Evolutionary conservation across 495 filamentous ascomycete genomes (phyloP).

Genomic region (Penicillium herquei): DNA sequence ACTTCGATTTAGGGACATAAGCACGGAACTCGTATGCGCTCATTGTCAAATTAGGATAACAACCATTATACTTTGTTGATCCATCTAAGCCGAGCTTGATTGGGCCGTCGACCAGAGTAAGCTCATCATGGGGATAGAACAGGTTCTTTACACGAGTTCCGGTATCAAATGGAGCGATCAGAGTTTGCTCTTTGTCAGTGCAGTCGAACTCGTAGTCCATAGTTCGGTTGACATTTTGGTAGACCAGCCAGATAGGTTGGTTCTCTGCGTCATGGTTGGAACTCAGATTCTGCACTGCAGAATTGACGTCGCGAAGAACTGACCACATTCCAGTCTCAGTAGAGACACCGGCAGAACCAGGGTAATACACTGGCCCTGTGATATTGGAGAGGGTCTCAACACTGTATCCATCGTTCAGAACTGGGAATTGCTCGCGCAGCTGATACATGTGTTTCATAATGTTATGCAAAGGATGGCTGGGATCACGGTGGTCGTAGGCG

Average conservation of each 20-base stretch:
- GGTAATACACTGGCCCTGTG: conserved; percentile 47
- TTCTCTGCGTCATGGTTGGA: conserved; percentile 31
- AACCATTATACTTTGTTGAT: conserved; percentile 52
- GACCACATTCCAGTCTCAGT: conserved; percentile 72
- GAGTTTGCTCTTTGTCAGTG: conserved; percentile 36
- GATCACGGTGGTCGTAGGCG: conserved; percentile 66
- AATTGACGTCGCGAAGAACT: conserved; percentile 48
- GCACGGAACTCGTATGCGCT: conserved; percentile 61
- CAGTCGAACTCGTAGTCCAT: conserved; percentile 61
- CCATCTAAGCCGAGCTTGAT: conserved; percentile 40
- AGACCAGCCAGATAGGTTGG: conserved; percentile 63
- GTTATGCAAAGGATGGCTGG: conserved; percentile 63
- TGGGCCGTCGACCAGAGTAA: conserved; percentile 38
- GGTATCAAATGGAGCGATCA: conserved; percentile 57
- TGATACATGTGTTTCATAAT: conserved; percentile 66
- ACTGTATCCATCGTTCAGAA: conserved; percentile 62
- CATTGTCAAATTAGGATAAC: conserved; percentile 51
- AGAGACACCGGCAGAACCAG: conserved; percentile 48
- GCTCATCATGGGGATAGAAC: conserved; percentile 60
- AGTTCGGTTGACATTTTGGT: conserved; percentile 56
- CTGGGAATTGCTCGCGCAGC: conserved; percentile 56
- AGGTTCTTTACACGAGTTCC: conserved; percentile 60
- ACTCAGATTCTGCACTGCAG: conserved; percentile 48
- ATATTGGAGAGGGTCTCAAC: conserved; percentile 56
- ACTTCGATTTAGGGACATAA: conserved; percentile 54